Percentiles rank a stretch among this genome's conserved stretches.
These are phyloP conservation scores for Leptographium galeiforme DNA, from an alignment of 2,329 filamentous ascomycete genomes.

Conservation along the genomic window DNA sequence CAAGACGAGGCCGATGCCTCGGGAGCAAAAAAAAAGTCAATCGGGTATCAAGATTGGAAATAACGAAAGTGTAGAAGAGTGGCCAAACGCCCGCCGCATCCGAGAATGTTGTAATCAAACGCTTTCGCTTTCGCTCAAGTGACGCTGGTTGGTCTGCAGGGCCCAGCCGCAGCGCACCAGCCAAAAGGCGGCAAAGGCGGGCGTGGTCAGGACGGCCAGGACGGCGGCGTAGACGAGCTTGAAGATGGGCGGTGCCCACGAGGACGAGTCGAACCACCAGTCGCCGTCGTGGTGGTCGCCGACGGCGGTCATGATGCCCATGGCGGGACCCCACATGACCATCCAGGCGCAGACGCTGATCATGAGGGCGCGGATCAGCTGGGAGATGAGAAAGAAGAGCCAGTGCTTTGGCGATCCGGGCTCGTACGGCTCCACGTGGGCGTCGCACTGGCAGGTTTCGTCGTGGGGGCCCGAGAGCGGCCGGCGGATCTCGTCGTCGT, in stretches of 20 bases:
- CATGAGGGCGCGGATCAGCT: constrained; percentile 22
- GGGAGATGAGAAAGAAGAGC: constrained; percentile 21
- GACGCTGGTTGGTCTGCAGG: constrained; percentile 10
- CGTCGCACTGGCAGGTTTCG: constrained; percentile 8
- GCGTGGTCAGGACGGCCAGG: constrained; percentile 32
- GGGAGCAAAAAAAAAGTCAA: neutral
- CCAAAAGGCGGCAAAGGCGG: constrained; percentile 36
- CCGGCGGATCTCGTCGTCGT: neutral
- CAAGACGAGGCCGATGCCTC: neutral
- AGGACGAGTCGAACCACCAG: constrained; percentile 24
- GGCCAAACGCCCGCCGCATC: too few species aligned
- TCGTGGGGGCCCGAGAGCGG: constrained; percentile 6
- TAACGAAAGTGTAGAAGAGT: neutral
- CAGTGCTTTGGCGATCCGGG: constrained; percentile 17
- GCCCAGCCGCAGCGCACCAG: constrained; percentile 34
- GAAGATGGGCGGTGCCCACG: constrained; percentile 35
- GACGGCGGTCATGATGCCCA: constrained; percentile 28
- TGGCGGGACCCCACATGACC: constrained; percentile 27
- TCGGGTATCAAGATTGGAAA: neutral
- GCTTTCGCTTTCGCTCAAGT: constrained; percentile 1
- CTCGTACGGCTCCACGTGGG: constrained; percentile 13
- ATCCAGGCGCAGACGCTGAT: constrained; percentile 25
- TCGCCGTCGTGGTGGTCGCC: constrained; percentile 26
- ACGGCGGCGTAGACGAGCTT: constrained; percentile 34
- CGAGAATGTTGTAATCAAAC: too few species aligned